These are phyloP conservation scores for Calonectria leucothoes DNA, from an alignment of 2,329 filamentous ascomycete species.

Conservation along the genomic window DNA sequence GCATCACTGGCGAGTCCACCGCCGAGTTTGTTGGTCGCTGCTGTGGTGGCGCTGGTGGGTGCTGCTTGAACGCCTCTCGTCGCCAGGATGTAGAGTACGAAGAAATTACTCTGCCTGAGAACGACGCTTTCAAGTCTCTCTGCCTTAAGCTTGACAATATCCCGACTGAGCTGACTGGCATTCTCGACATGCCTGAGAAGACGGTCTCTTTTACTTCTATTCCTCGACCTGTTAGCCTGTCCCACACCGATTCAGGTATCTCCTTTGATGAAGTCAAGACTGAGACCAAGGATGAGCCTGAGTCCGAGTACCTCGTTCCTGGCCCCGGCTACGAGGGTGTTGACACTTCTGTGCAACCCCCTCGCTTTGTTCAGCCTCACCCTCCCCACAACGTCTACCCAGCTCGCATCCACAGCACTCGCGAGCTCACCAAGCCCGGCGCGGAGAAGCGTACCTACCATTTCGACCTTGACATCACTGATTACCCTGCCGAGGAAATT, in stretches of 20 bases:
- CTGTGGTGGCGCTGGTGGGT: conserved; percentile 71
- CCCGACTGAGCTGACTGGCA: conserved; percentile 77
- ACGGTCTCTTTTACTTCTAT: conserved; percentile 77
- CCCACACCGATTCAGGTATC: conserved; percentile 62
- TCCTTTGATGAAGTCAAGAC: conserved; percentile 51
- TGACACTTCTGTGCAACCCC: conserved; percentile 77
- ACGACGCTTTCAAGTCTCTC: conserved; percentile 85
- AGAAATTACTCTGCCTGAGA: conserved; percentile 74
- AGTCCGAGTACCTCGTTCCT: conserved; percentile 37
- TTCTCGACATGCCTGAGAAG: conserved; percentile 79
- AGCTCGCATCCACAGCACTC: conserved; percentile 85
- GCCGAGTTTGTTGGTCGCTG: conserved; percentile 72
- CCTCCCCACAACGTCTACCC: conserved; percentile 93
- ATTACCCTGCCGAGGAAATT: conserved; percentile 86
- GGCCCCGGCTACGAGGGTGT: conserved; percentile 55
- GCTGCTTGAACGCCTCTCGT: conserved; percentile 61
- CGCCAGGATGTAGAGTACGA: conserved; percentile 64
- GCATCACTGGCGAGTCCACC: conserved; percentile 73
- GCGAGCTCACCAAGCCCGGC: conserved; percentile 87
- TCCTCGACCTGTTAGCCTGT: conserved; percentile 46
- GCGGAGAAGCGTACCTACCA: conserved; percentile 98
- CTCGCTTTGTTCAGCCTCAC: conserved; percentile 92
- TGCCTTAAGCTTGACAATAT: conserved; percentile 81
- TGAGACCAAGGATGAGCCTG: conserved; percentile 26
- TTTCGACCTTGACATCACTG: conserved; percentile 95